Base-by-base conservation (phyloP, 352 stramenopile species). In the Lagenidium giganteum region DNA sequence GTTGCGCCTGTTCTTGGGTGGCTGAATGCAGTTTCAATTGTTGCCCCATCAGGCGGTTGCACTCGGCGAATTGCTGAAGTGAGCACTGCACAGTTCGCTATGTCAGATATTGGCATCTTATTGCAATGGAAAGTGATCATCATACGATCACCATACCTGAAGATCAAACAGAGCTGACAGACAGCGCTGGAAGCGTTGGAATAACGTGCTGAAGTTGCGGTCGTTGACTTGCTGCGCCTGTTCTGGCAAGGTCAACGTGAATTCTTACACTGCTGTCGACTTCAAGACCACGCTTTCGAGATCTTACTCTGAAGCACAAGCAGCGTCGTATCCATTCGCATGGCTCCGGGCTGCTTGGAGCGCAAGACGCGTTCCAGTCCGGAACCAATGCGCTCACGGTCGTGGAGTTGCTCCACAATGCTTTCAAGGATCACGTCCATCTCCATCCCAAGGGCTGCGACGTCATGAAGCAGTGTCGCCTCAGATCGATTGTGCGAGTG, bases 351-450 rank as follows among this genome's bases (percentile, higher is more conserved):
- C 13, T 26, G 22, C 16, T 30, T 18, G 14, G 11, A 11, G 42
- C 17, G 26, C 21, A 1, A 8, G 27, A 5, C 35, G 42, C 26
- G 14, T n/a, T 12, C 14, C 4, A 58, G 30, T 12, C 28, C 50
- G 5, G 51, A 33, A 12, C 13, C 13, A 11, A 75, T 25, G 34
- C 49, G 30, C 14, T 53, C 18, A n/a, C 47, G 50, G 41, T 75
- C 64, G 17, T 63, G 47, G 5, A 75, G 50, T 45, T 75, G 64
- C 28, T 75, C 64, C 14, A 55, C 12, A 13, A 60, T 31, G 13
- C 44, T 42, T 21, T 63, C 62, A 8, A 58, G 16, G 16, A 75
- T 42, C 14, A 54, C 45, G 27, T 75, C 64, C 50, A 72, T 62
- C 49, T 71, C 64, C 13, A 57, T 46, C n/a, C 57, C 57, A 12